These are phyloP conservation scores for Taiwanofungus camphoratus DNA, from an alignment of 1,284 basidiomycete species.

Conservation along the genomic window DNA sequence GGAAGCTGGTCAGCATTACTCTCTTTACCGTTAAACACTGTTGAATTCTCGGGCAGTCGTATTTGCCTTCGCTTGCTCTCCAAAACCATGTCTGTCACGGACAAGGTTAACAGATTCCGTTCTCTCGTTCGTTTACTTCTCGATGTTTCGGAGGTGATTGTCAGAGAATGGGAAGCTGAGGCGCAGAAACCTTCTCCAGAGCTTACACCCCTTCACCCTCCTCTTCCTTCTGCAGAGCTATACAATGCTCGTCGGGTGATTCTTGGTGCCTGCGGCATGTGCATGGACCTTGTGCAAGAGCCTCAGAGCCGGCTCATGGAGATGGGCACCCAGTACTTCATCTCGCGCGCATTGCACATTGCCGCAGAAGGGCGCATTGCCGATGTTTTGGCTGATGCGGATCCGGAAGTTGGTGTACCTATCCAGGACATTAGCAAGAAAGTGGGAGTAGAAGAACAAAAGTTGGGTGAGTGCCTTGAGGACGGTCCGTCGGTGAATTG, in stretches of 20 bases:
- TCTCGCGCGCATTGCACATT: conserved; percentile 15
- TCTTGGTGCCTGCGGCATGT: conserved; percentile 12
- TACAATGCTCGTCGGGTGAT: conserved; percentile 11
- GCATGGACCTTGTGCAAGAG: conserved; percentile 12
- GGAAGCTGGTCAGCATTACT: too few relatives aligned
- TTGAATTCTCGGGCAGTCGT: too few relatives aligned
- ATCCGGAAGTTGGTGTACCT: conserved; percentile 8
- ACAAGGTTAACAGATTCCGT: conserved; percentile 3
- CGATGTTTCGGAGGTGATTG: conserved; percentile 5
- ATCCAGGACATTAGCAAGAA: conserved; percentile 6
- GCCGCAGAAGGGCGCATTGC: conserved; percentile 13
- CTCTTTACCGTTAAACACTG: too few relatives aligned
- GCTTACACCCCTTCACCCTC: too few relatives aligned
- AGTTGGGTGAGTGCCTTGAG: conserved; percentile 7
- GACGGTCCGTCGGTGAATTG: too few relatives aligned
- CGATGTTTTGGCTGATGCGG: conserved; percentile 11
- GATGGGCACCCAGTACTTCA: conserved; percentile 9
- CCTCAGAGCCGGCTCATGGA: conserved; percentile 14
- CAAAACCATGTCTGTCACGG: conserved; percentile 1
- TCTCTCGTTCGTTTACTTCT: conserved; percentile 3
- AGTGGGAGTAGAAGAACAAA: conserved; percentile 7
- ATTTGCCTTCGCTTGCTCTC: too few relatives aligned
- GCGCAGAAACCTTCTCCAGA: too few relatives aligned
- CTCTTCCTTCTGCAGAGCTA: conserved; percentile 9
- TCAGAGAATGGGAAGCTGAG: conserved; percentile 1